A percentile compares a stretch with the other conserved stretches of the same genome.
phyloP scores from a whole-genome alignment of 2,329 filamentous ascomycete species.

The Botrytis byssoidea region DNA sequence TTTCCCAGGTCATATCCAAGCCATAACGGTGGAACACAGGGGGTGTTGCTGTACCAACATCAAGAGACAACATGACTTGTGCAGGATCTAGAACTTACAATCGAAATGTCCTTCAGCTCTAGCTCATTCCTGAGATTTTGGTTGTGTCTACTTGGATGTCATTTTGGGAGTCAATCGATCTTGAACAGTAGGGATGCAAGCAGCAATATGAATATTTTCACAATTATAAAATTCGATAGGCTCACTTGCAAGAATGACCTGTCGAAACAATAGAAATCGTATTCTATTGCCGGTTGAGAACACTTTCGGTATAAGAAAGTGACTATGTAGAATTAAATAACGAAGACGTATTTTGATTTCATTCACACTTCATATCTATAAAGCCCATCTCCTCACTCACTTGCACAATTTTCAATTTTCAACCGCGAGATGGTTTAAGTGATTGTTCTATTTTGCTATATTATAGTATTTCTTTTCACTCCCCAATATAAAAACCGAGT shows the following conservation, averaged over 20 bases:
- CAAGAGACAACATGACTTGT: not conserved
- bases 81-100: not conserved
- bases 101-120: not conserved
- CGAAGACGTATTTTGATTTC: not conserved
- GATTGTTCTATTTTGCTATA: not conserved
- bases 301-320: not conserved
- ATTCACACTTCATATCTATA: not conserved
- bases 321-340: not conserved
- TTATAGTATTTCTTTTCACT: not conserved
- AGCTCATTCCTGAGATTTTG: not conserved
- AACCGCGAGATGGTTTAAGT: not conserved
- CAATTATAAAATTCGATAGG: not conserved
- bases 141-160: not conserved
- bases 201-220: not conserved
- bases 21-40: not conserved
- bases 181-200: not conserved
- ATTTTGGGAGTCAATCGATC: not conserved
- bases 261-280: not conserved
- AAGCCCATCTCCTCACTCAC: not conserved
- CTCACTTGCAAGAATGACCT: not conserved
- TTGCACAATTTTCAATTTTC: not conserved
- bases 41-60: not conserved
- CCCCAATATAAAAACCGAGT: not conserved
- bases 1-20: not conserved
- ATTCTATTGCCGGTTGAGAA: not conserved